Evolutionary conservation across 257 asterid genomes (phyloP).

Genomic region (Plantago elongata): DNA sequence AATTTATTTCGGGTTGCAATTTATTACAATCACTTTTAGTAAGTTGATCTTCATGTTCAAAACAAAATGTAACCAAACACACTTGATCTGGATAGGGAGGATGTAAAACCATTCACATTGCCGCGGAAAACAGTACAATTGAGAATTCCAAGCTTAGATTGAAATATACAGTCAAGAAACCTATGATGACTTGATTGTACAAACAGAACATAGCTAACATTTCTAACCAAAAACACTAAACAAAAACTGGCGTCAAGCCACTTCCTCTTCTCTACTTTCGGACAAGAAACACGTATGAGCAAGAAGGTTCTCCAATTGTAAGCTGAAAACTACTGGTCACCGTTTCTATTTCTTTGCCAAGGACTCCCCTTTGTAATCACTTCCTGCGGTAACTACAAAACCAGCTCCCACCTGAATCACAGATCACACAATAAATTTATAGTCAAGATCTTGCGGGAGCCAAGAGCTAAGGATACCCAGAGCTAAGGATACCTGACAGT

Average conservation of each 20-base stretch:
- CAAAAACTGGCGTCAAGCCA: conserved; percentile 35
- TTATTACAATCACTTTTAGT: too few species aligned
- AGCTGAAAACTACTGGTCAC: conserved; percentile 14
- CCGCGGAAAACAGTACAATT: neutral
- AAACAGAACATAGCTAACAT: neutral
- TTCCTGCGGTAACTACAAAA: conserved; percentile 73
- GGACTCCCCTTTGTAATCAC: conserved; percentile 88
- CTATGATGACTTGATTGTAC: neutral
- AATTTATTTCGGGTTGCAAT: too few species aligned
- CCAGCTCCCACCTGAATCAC: conserved; percentile 83
- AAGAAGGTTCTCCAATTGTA: conserved; percentile 4
- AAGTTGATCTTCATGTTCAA: too few species aligned
- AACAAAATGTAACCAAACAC: too few species aligned
- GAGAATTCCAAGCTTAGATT: neutral
- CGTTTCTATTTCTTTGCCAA: conserved; percentile 81
- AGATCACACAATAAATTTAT: neutral
- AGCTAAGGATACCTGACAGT: conserved; percentile 72
- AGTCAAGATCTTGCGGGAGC: neutral
- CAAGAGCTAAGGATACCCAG: neutral
- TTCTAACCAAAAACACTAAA: conserved; percentile 14
- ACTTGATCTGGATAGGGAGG: too few species aligned
- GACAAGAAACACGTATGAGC: conserved; percentile 10
- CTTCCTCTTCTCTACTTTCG: conserved; percentile 10
- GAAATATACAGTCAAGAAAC: conserved; percentile 8
- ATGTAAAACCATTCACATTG: too few species aligned